These are phyloP conservation scores for Phlebiopsis flavidoalba DNA, from an alignment of 768 basidiomycete species.

Conservation along the genomic window DNA sequence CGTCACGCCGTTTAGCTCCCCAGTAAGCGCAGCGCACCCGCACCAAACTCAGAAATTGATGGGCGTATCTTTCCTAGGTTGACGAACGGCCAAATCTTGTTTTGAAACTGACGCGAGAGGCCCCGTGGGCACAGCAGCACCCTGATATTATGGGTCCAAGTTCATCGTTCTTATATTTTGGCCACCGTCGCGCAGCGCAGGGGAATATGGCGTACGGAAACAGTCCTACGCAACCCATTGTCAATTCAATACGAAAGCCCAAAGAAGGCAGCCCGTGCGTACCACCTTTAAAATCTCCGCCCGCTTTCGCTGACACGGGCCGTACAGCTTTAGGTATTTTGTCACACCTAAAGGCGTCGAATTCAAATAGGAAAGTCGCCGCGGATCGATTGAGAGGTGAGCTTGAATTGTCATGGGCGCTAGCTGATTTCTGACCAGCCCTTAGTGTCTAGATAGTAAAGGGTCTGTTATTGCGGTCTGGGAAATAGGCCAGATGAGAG, in stretches of 20 bases:
- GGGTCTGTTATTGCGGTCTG: conserved; percentile 55
- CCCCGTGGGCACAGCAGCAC: conserved; percentile 62
- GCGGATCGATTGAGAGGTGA: conserved; percentile 66
- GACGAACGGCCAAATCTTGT: conserved; percentile 55
- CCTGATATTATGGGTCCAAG: conserved; percentile 76
- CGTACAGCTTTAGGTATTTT: conserved; percentile 48
- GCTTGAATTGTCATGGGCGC: conserved; percentile 12
- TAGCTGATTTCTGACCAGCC: not conserved
- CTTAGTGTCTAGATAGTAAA: conserved; percentile 61
- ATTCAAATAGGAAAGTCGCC: conserved; percentile 70
- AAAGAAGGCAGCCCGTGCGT: conserved; percentile 53
- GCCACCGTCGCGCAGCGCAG: conserved; percentile 46
- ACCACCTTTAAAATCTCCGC: not conserved
- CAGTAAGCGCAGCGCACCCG: not conserved
- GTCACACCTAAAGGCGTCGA: conserved; percentile 61
- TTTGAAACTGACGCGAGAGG: conserved; percentile 59
- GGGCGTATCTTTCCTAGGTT: conserved; percentile 32
- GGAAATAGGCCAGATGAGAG: conserved; percentile 55
- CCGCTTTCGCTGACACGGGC: not conserved
- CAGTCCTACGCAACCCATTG: conserved; percentile 52
- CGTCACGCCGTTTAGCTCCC: not conserved
- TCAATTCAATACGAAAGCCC: conserved; percentile 49
- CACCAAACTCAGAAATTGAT: not conserved
- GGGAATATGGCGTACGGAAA: conserved; percentile 72
- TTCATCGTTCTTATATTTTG: conserved; percentile 72